Evolutionary conservation across 495 filamentous ascomycete species (phyloP), one percentile per base, ranked within the genome.

Genomic region (Physcia stellaris): DNA sequence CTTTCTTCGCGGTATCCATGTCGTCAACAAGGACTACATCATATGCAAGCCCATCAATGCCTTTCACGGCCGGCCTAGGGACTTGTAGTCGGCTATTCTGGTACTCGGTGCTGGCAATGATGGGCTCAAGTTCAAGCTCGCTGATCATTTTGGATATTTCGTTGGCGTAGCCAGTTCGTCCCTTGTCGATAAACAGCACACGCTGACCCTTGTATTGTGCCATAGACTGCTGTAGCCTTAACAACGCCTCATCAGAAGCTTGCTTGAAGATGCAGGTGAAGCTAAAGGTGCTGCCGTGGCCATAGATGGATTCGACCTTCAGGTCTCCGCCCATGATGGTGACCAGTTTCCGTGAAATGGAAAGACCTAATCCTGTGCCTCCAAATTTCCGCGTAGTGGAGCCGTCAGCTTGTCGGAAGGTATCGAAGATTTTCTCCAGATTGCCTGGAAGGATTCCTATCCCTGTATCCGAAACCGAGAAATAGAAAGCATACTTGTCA

Each of bases 361-460:
- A 95, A 26, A 99, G 66, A 44, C 90, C 90, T 18, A 99, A 71
- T 40, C 90, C 90, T 19, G 90, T 99, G 47, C 90, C 90, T 53
- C 90, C 90, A 53, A 99, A 99, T 49, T 92, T 85, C 26, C 90
- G 71, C 7, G 90, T 99, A 50, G 92, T 99, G 6, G 88, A 95
- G 23, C 90, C 90, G 61, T 99, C 90, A 7, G 90, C 90, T 63
- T 99, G 90, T 52, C 94, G 92, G 77, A 99, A 99, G 11, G 90
- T 99, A 59, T 96, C 90, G 55, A 99, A 99, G 57, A 99, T 99
- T 41, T 96, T 62, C 56, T 95, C 86, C 19, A 96, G 74, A 63
- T 99, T 99, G 54, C 96, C 90, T 35, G 79, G 70, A 53, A 88
- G 84, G 44, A 99, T 96, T 49, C 90, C 90, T 53, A 99, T 99